A percentile compares a stretch with the other conserved stretches of the same genome.
phyloP scores from a whole-genome alignment of 495 filamentous ascomycete genomes.

The Hypoxylon fragiforme region DNA sequence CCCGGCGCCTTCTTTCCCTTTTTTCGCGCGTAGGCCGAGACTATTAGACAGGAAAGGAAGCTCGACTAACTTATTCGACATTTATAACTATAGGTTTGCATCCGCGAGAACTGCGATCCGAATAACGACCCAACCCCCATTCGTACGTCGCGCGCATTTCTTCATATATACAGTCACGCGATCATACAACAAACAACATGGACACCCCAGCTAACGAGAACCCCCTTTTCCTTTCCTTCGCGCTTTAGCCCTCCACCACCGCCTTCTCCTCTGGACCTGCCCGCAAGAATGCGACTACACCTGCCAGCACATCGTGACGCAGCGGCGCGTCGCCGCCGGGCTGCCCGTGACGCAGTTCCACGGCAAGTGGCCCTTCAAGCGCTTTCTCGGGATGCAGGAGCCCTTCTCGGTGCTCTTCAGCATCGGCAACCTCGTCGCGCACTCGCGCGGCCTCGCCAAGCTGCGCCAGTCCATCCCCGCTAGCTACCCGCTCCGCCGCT shows the following conservation, averaged over 20 bases:
- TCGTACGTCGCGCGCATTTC: slow-evolving; percentile 57
- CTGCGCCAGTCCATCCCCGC: slow-evolving; percentile 70
- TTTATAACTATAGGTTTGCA: slow-evolving; percentile 81
- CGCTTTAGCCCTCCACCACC: slow-evolving; percentile 66
- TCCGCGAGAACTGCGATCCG: slow-evolving; percentile 73
- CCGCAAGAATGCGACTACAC: slow-evolving; percentile 95
- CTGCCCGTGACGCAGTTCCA: slow-evolving; percentile 86
- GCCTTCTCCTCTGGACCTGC: slow-evolving; percentile 78
- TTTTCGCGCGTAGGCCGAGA: background rate
- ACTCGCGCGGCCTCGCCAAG: slow-evolving; percentile 73
- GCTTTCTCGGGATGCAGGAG: slow-evolving; percentile 91
- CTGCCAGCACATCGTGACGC: slow-evolving; percentile 92
- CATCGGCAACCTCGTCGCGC: slow-evolving; percentile 84
- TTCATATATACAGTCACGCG: too few species aligned
- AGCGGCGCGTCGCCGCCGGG: slow-evolving; percentile 65
- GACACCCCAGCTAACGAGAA: slow-evolving; percentile 7
- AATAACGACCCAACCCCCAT: slow-evolving; percentile 51
- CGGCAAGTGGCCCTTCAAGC: slow-evolving; percentile 98
- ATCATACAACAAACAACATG: background rate
- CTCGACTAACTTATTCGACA: slow-evolving; percentile 25
- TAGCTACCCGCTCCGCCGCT: slow-evolving; percentile 73
- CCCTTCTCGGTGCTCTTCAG: slow-evolving; percentile 92
- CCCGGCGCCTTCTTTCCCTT: background rate
- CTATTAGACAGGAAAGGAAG: background rate
- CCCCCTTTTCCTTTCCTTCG: background rate